Evolutionary conservation across 1,284 basidiomycete species (phyloP), one percentile per base, ranked within the genome.

Genomic region (Apiotrichum mycotoxinovorans): DNA sequence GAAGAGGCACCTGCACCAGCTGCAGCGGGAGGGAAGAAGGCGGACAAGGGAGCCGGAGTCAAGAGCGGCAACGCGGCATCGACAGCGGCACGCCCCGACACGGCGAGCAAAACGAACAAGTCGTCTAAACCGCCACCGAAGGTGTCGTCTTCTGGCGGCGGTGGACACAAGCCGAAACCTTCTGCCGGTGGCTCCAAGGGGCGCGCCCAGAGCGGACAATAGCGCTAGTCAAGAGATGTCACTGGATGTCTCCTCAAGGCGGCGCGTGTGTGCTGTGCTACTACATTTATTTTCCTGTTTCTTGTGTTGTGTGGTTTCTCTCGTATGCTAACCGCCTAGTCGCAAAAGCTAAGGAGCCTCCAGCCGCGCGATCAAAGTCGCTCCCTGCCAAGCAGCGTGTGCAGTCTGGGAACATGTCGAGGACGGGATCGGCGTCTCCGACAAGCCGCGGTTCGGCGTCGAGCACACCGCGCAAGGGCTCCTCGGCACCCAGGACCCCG

Each of bases 391-490:
- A 75, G 61, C 66, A 56, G 41, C 61, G 61, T 17, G 41, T 53
- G 4, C 53, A 51, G 38, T 41, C 38, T 7, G 30, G 41, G 12
- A 8, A 17, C 4, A 30, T 18, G 4, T 38, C 49, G 18, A 25
- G 49, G 12, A n/a, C 25, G 7, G 26, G 37, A 3, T 41, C 34
- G 7, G 15, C 30, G 9, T 40, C 61, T 38, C 56, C 57, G 51
- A 59, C 58, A 59, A 58, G 66, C 61, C 53, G 65, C 46, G 51
- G 51, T 2, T 61, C 56, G 1, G 33, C 30, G 4, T 12, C 56
- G 64, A 20, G 71, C 69, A 49, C 68, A 52, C 45, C 63, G 30
- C 41, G 53, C 65, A 83, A 87, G 71, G 81, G 84, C 50, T 78
- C 83, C 61, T 74, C 52, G 1, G 60, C 58, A 12, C 58, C 62